A percentile compares a stretch with the other conserved stretches of the same genome.
These are phyloP conservation scores for Pestalotiopsis fici DNA, from an alignment of 2,329 filamentous ascomycete genomes.

Conservation along the genomic window DNA sequence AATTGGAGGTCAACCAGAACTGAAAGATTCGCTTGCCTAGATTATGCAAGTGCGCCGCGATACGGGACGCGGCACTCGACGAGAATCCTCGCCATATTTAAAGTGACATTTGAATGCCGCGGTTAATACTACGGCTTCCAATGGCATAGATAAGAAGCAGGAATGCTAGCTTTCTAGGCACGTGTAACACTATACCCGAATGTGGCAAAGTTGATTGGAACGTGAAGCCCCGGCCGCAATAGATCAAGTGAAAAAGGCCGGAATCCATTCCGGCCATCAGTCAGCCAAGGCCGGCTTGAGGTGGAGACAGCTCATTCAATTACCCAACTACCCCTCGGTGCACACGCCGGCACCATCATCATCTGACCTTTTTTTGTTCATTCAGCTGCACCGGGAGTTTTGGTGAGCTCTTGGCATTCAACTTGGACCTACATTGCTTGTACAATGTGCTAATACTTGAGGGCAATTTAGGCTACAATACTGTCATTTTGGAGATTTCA, in stretches of 20 bases:
- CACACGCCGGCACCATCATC: neutral
- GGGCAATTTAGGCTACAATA: neutral
- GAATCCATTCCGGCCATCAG: conserved; percentile 7
- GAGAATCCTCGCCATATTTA: neutral
- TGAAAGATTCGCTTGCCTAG: neutral
- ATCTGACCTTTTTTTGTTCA: neutral
- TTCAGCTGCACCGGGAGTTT: neutral
- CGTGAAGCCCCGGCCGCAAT: neutral
- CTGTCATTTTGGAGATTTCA: neutral
- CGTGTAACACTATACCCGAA: neutral
- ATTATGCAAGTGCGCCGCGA: neutral
- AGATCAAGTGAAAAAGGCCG: conserved; percentile 1
- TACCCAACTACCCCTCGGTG: conserved; percentile 4
- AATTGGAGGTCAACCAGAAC: too few species aligned
- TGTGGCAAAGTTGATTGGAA: neutral
- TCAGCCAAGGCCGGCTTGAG: conserved; percentile 3
- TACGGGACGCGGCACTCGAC: neutral
- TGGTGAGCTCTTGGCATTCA: neutral
- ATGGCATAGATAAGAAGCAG: neutral
- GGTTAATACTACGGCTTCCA: neutral
- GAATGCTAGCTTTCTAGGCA: neutral
- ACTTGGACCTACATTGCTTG: neutral
- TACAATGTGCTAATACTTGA: neutral
- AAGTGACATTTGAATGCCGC: neutral
- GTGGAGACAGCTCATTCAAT: conserved; percentile 3